phyloP scores from a whole-genome alignment of 2,329 filamentous ascomycete species.

The Claviceps sp. region DNA sequence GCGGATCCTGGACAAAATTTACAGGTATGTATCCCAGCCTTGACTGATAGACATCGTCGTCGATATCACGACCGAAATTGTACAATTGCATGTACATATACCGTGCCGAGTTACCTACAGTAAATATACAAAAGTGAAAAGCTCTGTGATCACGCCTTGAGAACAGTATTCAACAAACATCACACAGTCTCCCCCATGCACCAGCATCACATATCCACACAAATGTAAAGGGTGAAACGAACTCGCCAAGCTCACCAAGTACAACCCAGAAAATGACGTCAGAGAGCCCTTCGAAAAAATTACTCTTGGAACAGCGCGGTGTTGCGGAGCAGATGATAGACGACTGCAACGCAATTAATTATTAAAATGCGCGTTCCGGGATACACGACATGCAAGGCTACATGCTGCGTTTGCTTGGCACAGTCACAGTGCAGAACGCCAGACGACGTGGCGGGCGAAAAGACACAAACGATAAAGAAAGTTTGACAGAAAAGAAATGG shows the following conservation, averaged over 20 bases:
- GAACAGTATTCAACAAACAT: not conserved
- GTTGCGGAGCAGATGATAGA: slow-evolving; percentile 37
- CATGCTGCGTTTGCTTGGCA: slow-evolving; percentile 6
- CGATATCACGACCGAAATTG: too few species aligned
- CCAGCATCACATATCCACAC: too few species aligned
- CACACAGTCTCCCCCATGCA: too few species aligned
- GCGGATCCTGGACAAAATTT: too few species aligned
- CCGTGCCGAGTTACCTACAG: too few species aligned
- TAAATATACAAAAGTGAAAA: too few species aligned
- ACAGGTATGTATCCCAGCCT: too few species aligned
- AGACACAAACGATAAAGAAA: not conserved
- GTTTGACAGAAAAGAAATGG: not conserved
- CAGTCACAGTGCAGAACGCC: not conserved
- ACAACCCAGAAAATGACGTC: slow-evolving; percentile 28
- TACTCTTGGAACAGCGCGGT: slow-evolving; percentile 42
- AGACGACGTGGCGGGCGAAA: too few species aligned
- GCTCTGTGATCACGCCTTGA: not conserved
- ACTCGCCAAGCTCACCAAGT: slow-evolving; percentile 37
- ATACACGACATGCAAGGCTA: not conserved
- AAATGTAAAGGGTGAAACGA: slow-evolving; percentile 52
- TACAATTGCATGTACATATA: too few species aligned
- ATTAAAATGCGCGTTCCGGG: slow-evolving; percentile 26
- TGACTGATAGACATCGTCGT: too few species aligned
- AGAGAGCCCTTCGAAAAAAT: slow-evolving; percentile 43
- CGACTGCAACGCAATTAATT: slow-evolving; percentile 41